Conservation (phyloP, 2,329 filamentous ascomycete genomes). For the Sclerotinia trifoliorum region DNA sequence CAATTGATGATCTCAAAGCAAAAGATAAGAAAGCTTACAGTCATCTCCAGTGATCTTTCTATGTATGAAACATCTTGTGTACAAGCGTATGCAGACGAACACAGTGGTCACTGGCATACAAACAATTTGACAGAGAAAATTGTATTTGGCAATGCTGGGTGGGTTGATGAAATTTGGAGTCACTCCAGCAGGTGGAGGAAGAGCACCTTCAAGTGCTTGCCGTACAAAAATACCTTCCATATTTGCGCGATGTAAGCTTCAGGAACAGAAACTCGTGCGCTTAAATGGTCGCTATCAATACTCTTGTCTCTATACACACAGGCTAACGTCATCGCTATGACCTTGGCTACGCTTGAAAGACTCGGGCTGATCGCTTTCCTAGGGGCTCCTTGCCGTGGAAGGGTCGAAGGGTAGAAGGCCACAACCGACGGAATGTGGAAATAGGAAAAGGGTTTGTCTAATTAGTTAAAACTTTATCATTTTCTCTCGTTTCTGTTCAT, state of each 20-base stretch:
- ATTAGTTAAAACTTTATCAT: neutral
- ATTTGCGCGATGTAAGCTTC: neutral
- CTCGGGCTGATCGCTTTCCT: neutral
- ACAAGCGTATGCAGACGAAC: neutral
- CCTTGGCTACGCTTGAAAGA: neutral
- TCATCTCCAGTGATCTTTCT: neutral
- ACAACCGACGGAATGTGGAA: no score
- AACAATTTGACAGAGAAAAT: constrained; percentile 6
- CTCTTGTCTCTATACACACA: neutral
- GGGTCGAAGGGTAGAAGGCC: neutral
- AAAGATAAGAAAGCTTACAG: neutral
- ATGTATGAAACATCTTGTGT: neutral
- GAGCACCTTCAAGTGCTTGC: constrained; percentile 3
- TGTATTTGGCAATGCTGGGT: constrained; percentile 3
- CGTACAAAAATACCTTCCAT: neutral
- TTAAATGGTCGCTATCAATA: neutral
- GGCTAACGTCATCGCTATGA: neutral
- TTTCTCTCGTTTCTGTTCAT: neutral
- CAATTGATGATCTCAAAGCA: neutral
- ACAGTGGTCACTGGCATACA: neutral
- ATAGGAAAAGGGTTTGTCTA: neutral
- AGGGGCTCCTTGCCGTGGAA: neutral
- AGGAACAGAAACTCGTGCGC: neutral
- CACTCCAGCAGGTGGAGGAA: neutral
- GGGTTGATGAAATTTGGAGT: neutral